Base-by-base conservation (phyloP, 108 stramenopile species). In the Cyclotella atomus region DNA sequence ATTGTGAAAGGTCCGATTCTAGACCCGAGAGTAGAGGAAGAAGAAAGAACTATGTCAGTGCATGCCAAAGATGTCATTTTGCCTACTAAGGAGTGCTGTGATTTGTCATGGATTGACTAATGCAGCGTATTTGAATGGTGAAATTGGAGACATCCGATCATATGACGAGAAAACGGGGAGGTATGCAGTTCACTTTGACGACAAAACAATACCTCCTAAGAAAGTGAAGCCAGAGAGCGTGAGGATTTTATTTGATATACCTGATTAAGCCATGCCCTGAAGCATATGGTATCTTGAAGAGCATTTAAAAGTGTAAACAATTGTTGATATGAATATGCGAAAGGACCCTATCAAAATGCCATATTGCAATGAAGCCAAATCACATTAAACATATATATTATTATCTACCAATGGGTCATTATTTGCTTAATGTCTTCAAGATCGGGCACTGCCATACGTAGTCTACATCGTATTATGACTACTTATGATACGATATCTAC, bases 61-160 rank as follows among this genome's bases (percentile, higher is more conserved):
- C 25, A 56, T 30, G 55, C 55, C 3, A 19, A n/a, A n/a, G n/a
- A 56, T 19, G 29, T 3, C 4, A 30, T 56, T 30, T 10, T 30
- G 5, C 25, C 29, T 28, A 19, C 23, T 30, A 28, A 33, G 65
- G 3, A 66, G 47, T 0, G 47, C 65, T 3, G 50, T 66, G 8
- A 50, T 50, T 46, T 66, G 50, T 24, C n/a, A 30, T 66, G 65
- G 65, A 27, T 24, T 66, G 32, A 66, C 49, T 17, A 50, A 49
- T 20, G 27, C 66, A 33, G 21, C 33, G 20, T 43, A 54, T 33
- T 35, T 67, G n/a, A 67, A 67, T 67, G 47, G 66, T 3, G 35
- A 67, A 33, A 67, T 67, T 36, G 66, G 66, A 53, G 66, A 54
- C 23, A 19, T 36, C 9, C 30, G 66, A 27, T 14, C 29, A 2